Percentiles rank a stretch among this genome's conserved stretches.
These are phyloP conservation scores for Termitomyces sp. DNA, from an alignment of 768 basidiomycete species.

Conservation along the genomic window DNA sequence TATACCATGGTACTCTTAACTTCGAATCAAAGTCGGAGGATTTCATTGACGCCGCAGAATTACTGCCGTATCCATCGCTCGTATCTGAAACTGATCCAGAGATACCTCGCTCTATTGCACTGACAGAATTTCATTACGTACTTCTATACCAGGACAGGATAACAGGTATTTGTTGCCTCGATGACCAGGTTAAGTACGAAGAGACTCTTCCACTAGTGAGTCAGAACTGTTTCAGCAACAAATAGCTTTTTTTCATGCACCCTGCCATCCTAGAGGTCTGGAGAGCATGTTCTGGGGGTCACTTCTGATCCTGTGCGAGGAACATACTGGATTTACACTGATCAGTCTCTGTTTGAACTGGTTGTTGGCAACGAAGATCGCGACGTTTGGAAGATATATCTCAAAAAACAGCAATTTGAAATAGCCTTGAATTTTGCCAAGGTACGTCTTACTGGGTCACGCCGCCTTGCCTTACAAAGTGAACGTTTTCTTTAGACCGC, in stretches of 20 bases:
- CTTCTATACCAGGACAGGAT: slow-evolving; percentile 78
- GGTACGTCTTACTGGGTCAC: slow-evolving; percentile 34
- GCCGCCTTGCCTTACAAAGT: neutral
- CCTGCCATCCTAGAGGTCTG: slow-evolving; percentile 51
- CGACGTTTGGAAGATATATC: slow-evolving; percentile 90
- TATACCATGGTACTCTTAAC: slow-evolving; percentile 80
- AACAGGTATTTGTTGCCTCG: slow-evolving; percentile 70
- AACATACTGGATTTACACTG: slow-evolving; percentile 94
- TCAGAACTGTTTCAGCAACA: neutral
- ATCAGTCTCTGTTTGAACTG: slow-evolving; percentile 84
- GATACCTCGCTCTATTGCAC: slow-evolving; percentile 66
- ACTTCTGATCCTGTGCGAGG: slow-evolving; percentile 80
- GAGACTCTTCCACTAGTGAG: slow-evolving; percentile 76
- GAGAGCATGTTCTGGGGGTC: slow-evolving; percentile 68
- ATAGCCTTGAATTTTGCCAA: slow-evolving; percentile 76
- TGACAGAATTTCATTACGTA: slow-evolving; percentile 92
- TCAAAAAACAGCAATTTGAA: slow-evolving; percentile 75
- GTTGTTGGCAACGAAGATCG: slow-evolving; percentile 83
- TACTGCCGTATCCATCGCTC: slow-evolving; percentile 68
- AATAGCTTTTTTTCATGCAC: neutral
- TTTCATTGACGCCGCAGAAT: slow-evolving; percentile 69
- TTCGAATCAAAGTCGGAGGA: slow-evolving; percentile 67
- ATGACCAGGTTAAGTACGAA: slow-evolving; percentile 80
- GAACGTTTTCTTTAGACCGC: slow-evolving; percentile 49
- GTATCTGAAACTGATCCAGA: slow-evolving; percentile 27